Evolutionary conservation across 129 eudicot species (phyloP), one percentile per base, ranked within the genome.

Genomic region (Lactuca saligna): DNA sequence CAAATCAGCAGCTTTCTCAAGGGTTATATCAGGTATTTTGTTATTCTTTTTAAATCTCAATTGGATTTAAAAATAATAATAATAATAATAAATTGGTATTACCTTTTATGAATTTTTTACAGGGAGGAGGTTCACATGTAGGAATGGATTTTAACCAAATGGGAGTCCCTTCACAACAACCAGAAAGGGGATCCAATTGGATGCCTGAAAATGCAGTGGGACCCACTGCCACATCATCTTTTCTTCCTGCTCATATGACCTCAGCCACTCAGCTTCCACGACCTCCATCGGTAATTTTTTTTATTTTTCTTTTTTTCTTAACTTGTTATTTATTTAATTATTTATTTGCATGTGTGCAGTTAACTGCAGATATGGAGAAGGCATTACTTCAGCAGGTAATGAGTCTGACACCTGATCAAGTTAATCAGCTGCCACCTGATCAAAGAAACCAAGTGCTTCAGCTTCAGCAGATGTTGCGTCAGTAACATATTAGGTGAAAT

Each of bases 391-490:
- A 88, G 78, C 96, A 91, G 69, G 97, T 91, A 35, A 88, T 88
- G 96, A 83, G 82, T 74, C 94, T 91, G 38, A 86, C 97, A 17
- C 94, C 87, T 7, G 97, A 91, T 51, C 94, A 86, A 82, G 88
- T 91, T 57, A 88, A 86, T 69, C 76, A 73, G 54, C 80, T 91
- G 17, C 96, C 96, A 10, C 85, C 89, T 0, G 97, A 91, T 9
- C 97, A 91, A 62, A 86, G 96, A 82, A 88, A 75, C 72, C 96
- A 88, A 83, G 86, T 91, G 44, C 86, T 88, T 74, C 94, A 91
- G 83, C 81, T 91, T 65, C 97, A 88, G 83, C 96, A 88, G 83
- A 88, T 88, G 87, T 69, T 91, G 66, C 96, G 96, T 60, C 88
- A 87, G 58, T 91, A 75, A 82, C 29, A 10, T 37, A 33, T 12